Conservation (phyloP, 73 alveolate genomes). For the Paramecium sonneborni region DNA sequence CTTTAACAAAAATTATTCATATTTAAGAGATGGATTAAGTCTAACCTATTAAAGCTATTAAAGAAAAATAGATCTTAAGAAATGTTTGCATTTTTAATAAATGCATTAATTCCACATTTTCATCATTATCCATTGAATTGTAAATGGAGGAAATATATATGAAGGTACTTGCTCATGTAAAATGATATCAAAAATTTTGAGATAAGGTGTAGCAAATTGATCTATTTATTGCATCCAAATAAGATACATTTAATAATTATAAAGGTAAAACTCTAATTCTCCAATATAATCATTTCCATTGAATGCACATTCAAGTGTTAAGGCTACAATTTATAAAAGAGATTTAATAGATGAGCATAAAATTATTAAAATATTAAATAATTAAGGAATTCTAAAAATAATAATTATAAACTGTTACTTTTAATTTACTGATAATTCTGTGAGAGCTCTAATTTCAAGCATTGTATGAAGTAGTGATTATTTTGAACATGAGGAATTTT, state of each 20-base stretch:
- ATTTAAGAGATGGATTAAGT: not conserved
- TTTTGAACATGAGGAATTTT: not conserved
- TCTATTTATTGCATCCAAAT: slow-evolving; percentile 13
- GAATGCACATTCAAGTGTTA: slow-evolving; percentile 7
- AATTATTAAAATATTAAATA: not conserved
- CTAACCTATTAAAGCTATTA: not conserved
- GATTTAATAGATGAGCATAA: not conserved
- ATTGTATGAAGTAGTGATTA: not conserved
- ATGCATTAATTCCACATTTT: not conserved
- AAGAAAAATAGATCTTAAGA: not conserved
- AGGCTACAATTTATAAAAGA: not conserved
- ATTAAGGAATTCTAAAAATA: not conserved
- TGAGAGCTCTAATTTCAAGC: not conserved
- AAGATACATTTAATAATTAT: not conserved
- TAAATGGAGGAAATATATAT: not conserved
- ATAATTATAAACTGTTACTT: not conserved
- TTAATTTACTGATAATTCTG: not conserved
- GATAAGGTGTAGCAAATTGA: not conserved
- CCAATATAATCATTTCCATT: not conserved
- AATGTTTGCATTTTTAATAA: not conserved
- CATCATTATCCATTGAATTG: slow-evolving; percentile 22
- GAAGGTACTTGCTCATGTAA: not conserved
- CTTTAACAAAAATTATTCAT: not conserved
- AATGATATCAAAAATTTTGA: not conserved
- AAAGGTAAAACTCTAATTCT: not conserved